Conservation (phyloP, 352 stramenopile species). For the Thalassiosira hispida region DNA sequence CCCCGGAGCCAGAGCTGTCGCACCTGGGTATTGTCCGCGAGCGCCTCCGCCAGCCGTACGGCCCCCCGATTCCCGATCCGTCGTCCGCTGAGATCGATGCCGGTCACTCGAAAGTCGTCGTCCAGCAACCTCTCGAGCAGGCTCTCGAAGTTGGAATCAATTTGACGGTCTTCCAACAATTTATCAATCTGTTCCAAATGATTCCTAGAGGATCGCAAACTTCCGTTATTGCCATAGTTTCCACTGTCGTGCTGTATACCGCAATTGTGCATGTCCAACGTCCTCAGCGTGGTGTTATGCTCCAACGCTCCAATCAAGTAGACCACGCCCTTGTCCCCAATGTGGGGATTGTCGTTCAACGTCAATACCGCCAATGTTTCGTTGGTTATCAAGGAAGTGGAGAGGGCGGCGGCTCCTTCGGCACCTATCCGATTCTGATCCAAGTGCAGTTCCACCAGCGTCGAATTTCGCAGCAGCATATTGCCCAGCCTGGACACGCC, state of each 20-base stretch:
- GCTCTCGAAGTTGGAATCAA: slow-evolving; percentile 41
- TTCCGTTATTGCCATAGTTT: neutral
- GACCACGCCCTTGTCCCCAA: slow-evolving; percentile 31
- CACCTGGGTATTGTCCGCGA: slow-evolving; percentile 44
- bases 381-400: slow-evolving; percentile 36
- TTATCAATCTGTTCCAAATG: slow-evolving; percentile 22
- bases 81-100: slow-evolving; percentile 32
- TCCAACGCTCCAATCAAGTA: slow-evolving; percentile 21
- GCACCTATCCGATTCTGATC: slow-evolving; percentile 25
- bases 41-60: slow-evolving; percentile 15
- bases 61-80: slow-evolving; percentile 23
- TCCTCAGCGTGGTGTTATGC: slow-evolving; percentile 24
- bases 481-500: slow-evolving; percentile 6
- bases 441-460: slow-evolving; percentile 18
- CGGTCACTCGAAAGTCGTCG: slow-evolving; percentile 42
- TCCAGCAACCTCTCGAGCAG: slow-evolving; percentile 35
- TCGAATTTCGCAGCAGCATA: slow-evolving; percentile 18
- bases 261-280: slow-evolving; percentile 22
- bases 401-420: slow-evolving; percentile 17
- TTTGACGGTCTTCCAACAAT: slow-evolving; percentile 26
- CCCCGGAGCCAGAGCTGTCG: slow-evolving; percentile 36
- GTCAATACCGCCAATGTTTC: slow-evolving; percentile 20
- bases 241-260: neutral
- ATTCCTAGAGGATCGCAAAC: neutral
- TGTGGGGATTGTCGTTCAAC: slow-evolving; percentile 12